phyloP scores from a whole-genome alignment of 1,284 basidiomycete species.

The Pisolithus thermaeus region DNA sequence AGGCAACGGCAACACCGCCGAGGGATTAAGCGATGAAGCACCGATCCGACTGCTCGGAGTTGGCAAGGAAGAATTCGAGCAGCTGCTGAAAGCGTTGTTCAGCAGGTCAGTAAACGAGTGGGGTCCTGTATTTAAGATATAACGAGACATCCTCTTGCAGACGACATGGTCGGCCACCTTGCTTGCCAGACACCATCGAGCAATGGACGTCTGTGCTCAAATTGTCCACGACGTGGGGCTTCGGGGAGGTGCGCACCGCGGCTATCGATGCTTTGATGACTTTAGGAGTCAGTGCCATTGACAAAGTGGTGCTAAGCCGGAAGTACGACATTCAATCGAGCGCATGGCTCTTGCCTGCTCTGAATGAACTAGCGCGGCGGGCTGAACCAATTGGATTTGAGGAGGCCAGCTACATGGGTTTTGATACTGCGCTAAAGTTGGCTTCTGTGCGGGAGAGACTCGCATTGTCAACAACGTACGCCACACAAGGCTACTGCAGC shows the following conservation, averaged over 20 bases:
- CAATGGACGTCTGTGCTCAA: conserved; percentile 8
- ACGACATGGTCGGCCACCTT: neutral
- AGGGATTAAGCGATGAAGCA: conserved; percentile 2
- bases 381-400: conserved; percentile 1
- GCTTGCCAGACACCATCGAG: neutral
- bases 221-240: conserved; percentile 7
- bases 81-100: neutral
- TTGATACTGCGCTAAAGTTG: conserved; percentile 6
- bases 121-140: too few relatives aligned
- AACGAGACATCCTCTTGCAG: neutral
- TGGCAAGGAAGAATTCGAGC: conserved; percentile 2
- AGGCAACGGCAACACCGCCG: neutral
- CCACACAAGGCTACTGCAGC: too few relatives aligned
- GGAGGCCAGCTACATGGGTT: conserved; percentile 3
- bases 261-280: neutral
- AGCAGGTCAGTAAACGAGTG: too few relatives aligned
- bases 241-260: conserved; percentile 3
- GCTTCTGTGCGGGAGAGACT: conserved; percentile 7
- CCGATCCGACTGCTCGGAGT: conserved; percentile 7
- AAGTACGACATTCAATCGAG: conserved; percentile 1
- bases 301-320: conserved; percentile 1
- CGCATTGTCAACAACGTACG: neutral
- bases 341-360: conserved; percentile 4
- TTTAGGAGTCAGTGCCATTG: neutral
- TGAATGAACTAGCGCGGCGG: conserved; percentile 7